Conservation (phyloP, 2,329 filamentous ascomycete genomes). For the Aspergillus hortae region DNA sequence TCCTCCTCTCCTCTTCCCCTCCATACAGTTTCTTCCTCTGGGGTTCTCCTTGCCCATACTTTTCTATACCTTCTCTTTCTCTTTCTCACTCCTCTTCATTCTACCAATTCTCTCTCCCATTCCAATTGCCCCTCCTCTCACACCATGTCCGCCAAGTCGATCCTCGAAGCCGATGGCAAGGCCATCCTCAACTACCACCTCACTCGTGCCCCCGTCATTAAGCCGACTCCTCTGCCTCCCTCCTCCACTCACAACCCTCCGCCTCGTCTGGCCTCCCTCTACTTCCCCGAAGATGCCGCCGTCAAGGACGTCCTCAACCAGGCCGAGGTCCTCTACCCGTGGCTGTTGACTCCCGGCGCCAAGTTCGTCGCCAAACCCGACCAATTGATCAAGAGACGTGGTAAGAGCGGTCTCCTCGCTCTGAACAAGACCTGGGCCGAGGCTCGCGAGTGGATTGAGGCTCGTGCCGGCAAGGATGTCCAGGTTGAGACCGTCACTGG, state of each 20-base stretch:
- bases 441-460: slow-evolving; percentile 88
- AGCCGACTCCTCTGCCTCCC: slow-evolving; percentile 86
- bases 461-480: slow-evolving; percentile 85
- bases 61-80: slow-evolving; percentile 1
- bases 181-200: slow-evolving; percentile 99
- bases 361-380: slow-evolving; percentile 99
- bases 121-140: slow-evolving; percentile 5
- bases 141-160: slow-evolving; percentile 89
- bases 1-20: slow-evolving; percentile 1
- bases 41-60: slow-evolving; percentile 14
- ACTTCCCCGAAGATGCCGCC: slow-evolving; percentile 86
- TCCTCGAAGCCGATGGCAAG: slow-evolving; percentile 99
- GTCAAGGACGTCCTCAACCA: slow-evolving; percentile 84
- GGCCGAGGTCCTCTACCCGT: slow-evolving; percentile 95
- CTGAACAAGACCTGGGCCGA: slow-evolving; percentile 98
- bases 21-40: slow-evolving; percentile 11
- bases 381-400: slow-evolving; percentile 99
- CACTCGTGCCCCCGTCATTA: slow-evolving; percentile 94
- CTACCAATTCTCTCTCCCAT: slow-evolving; percentile 1
- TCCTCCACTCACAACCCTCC: slow-evolving; percentile 88
- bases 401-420: slow-evolving; percentile 94
- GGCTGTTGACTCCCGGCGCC: slow-evolving; percentile 76
- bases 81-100: slow-evolving; percentile 2
- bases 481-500: slow-evolving; percentile 90
- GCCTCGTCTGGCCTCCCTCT: slow-evolving; percentile 81